phyloP scores from a whole-genome alignment of 164 flowering plant species.

The Vitis cinerea region DNA sequence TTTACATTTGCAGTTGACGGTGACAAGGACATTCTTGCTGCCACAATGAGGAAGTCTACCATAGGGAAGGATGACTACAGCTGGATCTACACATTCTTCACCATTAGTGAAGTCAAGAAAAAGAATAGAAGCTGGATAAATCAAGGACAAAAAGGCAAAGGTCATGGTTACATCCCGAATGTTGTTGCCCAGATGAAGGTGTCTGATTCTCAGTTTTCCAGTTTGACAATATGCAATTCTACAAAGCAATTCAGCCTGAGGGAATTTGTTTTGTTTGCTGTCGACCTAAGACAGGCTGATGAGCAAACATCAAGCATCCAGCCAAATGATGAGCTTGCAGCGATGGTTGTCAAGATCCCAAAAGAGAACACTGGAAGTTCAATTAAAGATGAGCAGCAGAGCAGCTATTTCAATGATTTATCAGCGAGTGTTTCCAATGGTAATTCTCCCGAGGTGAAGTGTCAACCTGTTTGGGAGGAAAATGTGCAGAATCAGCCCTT shows the following conservation, averaged over 20 bases:
- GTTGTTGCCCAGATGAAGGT: slow-evolving; percentile 49
- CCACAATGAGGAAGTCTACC: slow-evolving; percentile 28
- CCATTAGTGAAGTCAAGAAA: slow-evolving; percentile 37
- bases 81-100: slow-evolving; percentile 36
- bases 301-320: slow-evolving; percentile 17
- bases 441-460: background rate
- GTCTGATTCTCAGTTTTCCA: slow-evolving; percentile 23
- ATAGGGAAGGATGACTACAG: slow-evolving; percentile 16
- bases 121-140: slow-evolving; percentile 41
- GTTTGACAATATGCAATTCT: background rate
- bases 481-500: slow-evolving; percentile 1
- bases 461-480: background rate
- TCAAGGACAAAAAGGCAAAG: slow-evolving; percentile 32
- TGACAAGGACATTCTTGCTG: slow-evolving; percentile 35
- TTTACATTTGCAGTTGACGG: slow-evolving; percentile 44
- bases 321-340: slow-evolving; percentile 48
- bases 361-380: slow-evolving; percentile 1
- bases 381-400: slow-evolving; percentile 9
- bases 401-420: background rate
- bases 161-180: slow-evolving; percentile 32
- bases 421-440: slow-evolving; percentile 5
- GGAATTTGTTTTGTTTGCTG: slow-evolving; percentile 39
- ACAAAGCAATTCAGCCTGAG: slow-evolving; percentile 11
- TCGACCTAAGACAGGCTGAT: slow-evolving; percentile 20
- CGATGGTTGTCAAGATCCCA: slow-evolving; percentile 32